Conservation (phyloP, 2,329 filamentous ascomycete species). For the Drechslerella dactyloides region DNA sequence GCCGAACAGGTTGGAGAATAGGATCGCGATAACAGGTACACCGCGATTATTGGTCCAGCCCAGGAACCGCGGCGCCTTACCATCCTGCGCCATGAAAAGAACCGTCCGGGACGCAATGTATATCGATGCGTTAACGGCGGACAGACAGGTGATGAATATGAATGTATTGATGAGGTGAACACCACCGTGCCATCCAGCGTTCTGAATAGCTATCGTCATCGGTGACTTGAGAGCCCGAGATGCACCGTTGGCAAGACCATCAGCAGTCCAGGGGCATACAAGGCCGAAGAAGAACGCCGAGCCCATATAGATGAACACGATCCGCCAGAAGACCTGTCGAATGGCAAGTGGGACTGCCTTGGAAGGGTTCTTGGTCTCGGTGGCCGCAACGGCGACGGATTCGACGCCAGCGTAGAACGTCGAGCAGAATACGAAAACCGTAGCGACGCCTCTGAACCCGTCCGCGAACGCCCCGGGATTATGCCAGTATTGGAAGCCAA, state of each 20-base stretch:
- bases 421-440: constrained; percentile 66
- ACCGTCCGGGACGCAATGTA: constrained; percentile 48
- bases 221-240: constrained; percentile 73
- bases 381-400: constrained; percentile 77
- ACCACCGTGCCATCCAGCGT: constrained; percentile 74
- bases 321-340: constrained; percentile 76
- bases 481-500: constrained; percentile 76
- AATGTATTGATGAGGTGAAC: constrained; percentile 69
- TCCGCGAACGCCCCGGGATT: constrained; percentile 72
- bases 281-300: constrained; percentile 77
- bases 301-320: constrained; percentile 72
- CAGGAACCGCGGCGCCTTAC: constrained; percentile 45
- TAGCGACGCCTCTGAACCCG: constrained; percentile 68
- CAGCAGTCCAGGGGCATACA: constrained; percentile 72
- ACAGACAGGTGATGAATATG: constrained; percentile 44
- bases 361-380: constrained; percentile 74
- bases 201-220: constrained; percentile 76
- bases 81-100: constrained; percentile 46
- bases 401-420: constrained; percentile 77
- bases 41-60: constrained; percentile 38
- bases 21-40: constrained; percentile 36
- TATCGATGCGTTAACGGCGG: constrained; percentile 42
- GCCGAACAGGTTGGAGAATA: constrained; percentile 45
- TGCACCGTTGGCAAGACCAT: constrained; percentile 67
- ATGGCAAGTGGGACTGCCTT: constrained; percentile 76